Evolutionary conservation across 2,329 filamentous ascomycete genomes (phyloP).

Genomic region (Aspergillus sp.): DNA sequence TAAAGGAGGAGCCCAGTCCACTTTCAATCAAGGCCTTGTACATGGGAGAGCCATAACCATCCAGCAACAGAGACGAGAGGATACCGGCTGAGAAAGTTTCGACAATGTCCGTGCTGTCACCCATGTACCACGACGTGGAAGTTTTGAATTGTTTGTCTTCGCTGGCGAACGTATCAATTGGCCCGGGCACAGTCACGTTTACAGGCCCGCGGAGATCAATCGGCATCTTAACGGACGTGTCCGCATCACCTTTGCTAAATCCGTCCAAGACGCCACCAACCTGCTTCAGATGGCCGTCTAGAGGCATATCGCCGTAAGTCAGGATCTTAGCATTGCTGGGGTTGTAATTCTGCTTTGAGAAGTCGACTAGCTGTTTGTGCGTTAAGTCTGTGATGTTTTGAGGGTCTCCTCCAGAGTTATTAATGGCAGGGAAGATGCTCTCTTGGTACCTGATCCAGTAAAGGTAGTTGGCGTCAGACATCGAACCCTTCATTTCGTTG

Average conservation of each 20-base stretch:
- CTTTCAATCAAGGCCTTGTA: conserved; percentile 87
- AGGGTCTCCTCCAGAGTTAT: conserved; percentile 96
- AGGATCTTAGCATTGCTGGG: conserved; percentile 96
- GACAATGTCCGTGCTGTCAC: conserved; percentile 75
- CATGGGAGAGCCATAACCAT: conserved; percentile 92
- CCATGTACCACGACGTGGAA: conserved; percentile 88
- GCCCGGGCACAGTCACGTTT: conserved; percentile 72
- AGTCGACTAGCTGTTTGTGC: conserved; percentile 82
- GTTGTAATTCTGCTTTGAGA: conserved; percentile 92
- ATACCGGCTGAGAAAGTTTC: conserved; percentile 87
- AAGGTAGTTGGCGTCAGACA: conserved; percentile 94
- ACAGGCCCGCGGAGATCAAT: conserved; percentile 70
- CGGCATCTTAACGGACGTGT: conserved; percentile 73
- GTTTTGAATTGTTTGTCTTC: conserved; percentile 89
- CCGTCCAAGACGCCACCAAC: conserved; percentile 71
- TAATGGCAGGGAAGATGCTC: conserved; percentile 87
- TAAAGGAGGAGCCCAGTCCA: conserved; percentile 88
- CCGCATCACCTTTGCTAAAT: conserved; percentile 70
- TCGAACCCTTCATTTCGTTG: conserved; percentile 99
- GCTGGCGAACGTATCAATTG: conserved; percentile 82
- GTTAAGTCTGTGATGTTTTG: conserved; percentile 95
- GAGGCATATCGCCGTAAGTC: conserved; percentile 90
- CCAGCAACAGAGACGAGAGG: conserved; percentile 79
- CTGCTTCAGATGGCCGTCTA: conserved; percentile 76
- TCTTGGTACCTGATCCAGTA: conserved; percentile 96